phyloP scores from a whole-genome alignment of 176 grass and related monocot genomes.

The Oryza rufipogon region DNA sequence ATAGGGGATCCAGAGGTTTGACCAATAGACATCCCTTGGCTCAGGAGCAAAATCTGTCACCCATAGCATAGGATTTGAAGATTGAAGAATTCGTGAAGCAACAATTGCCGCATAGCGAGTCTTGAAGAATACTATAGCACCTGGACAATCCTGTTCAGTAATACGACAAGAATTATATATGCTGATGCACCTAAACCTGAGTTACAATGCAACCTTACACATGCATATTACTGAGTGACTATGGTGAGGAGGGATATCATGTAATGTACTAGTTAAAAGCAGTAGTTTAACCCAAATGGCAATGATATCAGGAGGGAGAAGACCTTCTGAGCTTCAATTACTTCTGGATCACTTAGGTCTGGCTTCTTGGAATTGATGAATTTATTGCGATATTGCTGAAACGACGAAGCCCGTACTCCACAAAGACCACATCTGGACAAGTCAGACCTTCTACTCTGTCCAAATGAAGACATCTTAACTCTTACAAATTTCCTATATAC shows the following conservation, averaged over 20 bases:
- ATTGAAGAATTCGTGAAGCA: constrained; percentile 75
- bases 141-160: constrained; percentile 66
- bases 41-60: constrained; percentile 79
- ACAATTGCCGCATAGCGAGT: constrained; percentile 88
- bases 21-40: constrained; percentile 90
- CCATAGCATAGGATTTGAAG: constrained; percentile 91
- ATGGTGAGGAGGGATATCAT: background rate
- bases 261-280: constrained; percentile 3
- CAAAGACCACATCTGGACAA: constrained; percentile 84
- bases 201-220: background rate
- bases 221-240: background rate
- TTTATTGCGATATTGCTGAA: constrained; percentile 67
- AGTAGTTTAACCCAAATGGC: constrained; percentile 3
- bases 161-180: constrained; percentile 27
- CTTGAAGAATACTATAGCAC: constrained; percentile 97
- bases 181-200: constrained; percentile 20
- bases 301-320: background rate
- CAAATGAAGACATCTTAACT: constrained; percentile 52
- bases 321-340: constrained; percentile 71
- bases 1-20: constrained; percentile 88
- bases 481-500: constrained; percentile 77
- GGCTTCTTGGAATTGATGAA: constrained; percentile 54
- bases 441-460: constrained; percentile 51
- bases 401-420: constrained; percentile 64
- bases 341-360: constrained; percentile 45